Evolutionary conservation across 495 filamentous ascomycete species (phyloP).

Genomic region (Cercophora samala): DNA sequence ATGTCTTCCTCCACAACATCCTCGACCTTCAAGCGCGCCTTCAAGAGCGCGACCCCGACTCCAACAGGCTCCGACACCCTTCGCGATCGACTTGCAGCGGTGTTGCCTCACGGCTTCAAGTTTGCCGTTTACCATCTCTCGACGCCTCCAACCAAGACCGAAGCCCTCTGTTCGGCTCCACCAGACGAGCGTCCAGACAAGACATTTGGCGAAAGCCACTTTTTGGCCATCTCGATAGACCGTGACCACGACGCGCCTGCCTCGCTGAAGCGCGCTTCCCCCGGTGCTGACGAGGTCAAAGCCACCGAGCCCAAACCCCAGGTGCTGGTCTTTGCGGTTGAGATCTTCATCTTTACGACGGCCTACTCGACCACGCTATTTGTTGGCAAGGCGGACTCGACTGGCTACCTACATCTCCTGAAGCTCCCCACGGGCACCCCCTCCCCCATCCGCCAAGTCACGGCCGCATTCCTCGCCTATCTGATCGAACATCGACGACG

Average conservation of each 20-base stretch:
- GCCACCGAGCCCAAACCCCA: constrained; percentile 12
- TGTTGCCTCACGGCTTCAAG: constrained; percentile 64
- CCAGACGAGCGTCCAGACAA: constrained; percentile 62
- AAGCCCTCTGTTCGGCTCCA: constrained; percentile 74
- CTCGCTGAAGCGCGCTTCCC: constrained; percentile 27
- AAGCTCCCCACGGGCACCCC: constrained; percentile 56
- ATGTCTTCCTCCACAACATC: constrained; percentile 25
- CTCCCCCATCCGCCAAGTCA: constrained; percentile 70
- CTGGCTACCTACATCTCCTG: constrained; percentile 73
- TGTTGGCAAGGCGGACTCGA: constrained; percentile 95
- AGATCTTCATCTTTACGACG: constrained; percentile 69
- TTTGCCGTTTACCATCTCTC: constrained; percentile 84
- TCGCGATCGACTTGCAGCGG: constrained; percentile 57
- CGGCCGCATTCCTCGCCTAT: constrained; percentile 70
- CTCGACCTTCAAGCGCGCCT: constrained; percentile 6
- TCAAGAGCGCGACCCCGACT: constrained; percentile 14
- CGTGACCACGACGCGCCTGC: constrained; percentile 6
- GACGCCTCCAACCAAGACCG: constrained; percentile 69
- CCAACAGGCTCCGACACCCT: constrained; percentile 26
- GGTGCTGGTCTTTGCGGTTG: constrained; percentile 50
- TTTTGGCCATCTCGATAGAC: constrained; percentile 68
- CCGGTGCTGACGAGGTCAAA: constrained; percentile 31
- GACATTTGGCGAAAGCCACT: constrained; percentile 87
- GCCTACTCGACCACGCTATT: constrained; percentile 80
- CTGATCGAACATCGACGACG: constrained; percentile 65